Conservation (phyloP, 768 basidiomycete genomes). For the Pleurotus cornucopiae region DNA sequence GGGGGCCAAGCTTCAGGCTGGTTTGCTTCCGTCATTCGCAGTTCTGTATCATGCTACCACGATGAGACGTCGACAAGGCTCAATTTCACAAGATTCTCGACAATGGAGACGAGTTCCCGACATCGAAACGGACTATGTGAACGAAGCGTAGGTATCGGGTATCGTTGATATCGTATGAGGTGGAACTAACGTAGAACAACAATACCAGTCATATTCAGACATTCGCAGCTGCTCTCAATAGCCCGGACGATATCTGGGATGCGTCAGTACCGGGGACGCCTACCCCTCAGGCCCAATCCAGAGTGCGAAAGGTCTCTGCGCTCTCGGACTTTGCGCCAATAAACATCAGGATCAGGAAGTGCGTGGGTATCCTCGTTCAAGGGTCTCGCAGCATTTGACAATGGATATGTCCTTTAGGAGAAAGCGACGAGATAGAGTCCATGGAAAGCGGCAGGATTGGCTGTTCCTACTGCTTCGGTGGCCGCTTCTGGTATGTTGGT, state of each 20-base stretch:
- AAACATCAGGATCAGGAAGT: conserved; percentile 80
- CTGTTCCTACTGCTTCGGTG: conserved; percentile 77
- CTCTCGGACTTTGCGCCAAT: conserved; percentile 89
- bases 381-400: conserved; percentile 17
- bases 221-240: conserved; percentile 69
- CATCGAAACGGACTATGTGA: conserved; percentile 55
- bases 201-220: conserved; percentile 53
- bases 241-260: conserved; percentile 28
- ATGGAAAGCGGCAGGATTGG: conserved; percentile 60
- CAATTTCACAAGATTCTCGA: neutral
- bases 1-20: too few relatives aligned
- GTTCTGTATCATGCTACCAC: conserved; percentile 1
- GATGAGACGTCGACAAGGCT: neutral
- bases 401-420: conserved; percentile 10
- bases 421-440: conserved; percentile 28
- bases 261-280: conserved; percentile 38
- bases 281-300: conserved; percentile 23
- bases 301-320: conserved; percentile 78
- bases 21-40: neutral
- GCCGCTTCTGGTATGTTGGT: conserved; percentile 69
- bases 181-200: too few relatives aligned
- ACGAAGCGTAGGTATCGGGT: conserved; percentile 51
- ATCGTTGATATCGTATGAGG: too few relatives aligned
- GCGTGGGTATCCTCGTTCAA: conserved; percentile 11
- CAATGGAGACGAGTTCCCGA: conserved; percentile 1